Base-by-base conservation (phyloP, 2,329 filamentous ascomycete genomes). In the Ophiostoma pallidulum region DNA sequence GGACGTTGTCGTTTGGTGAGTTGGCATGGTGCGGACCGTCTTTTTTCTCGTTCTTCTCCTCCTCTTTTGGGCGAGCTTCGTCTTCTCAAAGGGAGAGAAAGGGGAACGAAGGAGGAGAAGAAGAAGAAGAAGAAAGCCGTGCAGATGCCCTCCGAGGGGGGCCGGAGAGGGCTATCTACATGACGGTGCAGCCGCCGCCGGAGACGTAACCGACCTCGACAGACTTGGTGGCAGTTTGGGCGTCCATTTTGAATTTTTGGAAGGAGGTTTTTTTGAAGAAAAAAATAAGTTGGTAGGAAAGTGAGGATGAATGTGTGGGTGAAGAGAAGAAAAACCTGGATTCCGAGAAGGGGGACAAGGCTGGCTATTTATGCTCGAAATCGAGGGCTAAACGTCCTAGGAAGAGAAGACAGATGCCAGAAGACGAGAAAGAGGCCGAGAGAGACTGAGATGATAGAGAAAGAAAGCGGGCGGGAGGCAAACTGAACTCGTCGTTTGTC, bases 131-230 rank as follows among this genome's bases (percentile, higher is more conserved):
- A 9, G 24, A 18, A 19, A 22, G 8, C 13, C 14, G 28, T 44
- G 41, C 22, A 35, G 14, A 44, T 36, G 24, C n/a, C 29, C 29
- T 36, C 9, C 20, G 5, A 16, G 22, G 22, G 26, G 8, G 8
- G 10, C 8, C n/a, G 14, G 32, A 18, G 36, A 4, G 24, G 9
- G n/a, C 54, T 54, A 53, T 61, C 59, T 63, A 64, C 60, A 64
- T 61, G 55, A 62, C 56, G 55, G 60, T 54, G 56, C 60, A 64
- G 57, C 58, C 58, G 56, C 51, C 55, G 52, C 56, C 54, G 28
- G 43, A 53, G 57, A 57, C 53, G 55, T 56, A 58, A 49, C 54
- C 57, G 53, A 55, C 49, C 53, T 56, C 54, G 49, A 54, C 43
- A 51, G 54, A 47, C 19, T 38, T 36, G 41, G 32, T 48, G 47